Evolutionary conservation across 257 asterid genomes (phyloP).

Genomic region (Paraleonurus japonicus): DNA sequence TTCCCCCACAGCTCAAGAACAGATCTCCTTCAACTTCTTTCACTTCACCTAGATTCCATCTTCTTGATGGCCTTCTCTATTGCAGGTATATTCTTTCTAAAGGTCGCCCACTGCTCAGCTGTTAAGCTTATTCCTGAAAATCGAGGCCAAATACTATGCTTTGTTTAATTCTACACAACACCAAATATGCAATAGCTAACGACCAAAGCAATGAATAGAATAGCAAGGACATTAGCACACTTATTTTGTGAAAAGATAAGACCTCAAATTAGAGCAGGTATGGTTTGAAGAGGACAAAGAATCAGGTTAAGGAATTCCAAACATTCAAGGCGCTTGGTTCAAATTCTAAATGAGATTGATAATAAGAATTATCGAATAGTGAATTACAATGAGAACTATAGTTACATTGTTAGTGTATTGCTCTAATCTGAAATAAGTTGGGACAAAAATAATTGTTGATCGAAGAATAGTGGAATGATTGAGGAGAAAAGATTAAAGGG

Average conservation of each 20-base stretch:
- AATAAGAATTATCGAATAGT: no score
- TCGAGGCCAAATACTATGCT: not conserved
- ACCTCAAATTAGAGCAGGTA: not conserved
- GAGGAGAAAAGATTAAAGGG: no score
- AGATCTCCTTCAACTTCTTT: constrained; percentile 4
- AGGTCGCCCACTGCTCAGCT: constrained; percentile 74
- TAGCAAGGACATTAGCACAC: not conserved
- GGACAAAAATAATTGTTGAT: no score
- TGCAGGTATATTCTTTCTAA: constrained; percentile 66
- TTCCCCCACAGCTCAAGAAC: not conserved
- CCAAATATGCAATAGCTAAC: not conserved
- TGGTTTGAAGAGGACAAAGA: not conserved
- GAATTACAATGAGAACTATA: no score
- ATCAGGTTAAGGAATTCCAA: not conserved
- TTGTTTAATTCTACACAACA: not conserved
- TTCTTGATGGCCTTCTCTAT: constrained; percentile 82
- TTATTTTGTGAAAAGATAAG: not conserved
- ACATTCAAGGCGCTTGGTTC: no score
- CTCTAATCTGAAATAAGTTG: no score
- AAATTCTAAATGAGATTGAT: no score
- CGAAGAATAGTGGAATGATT: no score
- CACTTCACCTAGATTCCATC: constrained; percentile 60
- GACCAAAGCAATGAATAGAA: not conserved
- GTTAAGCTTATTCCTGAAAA: constrained; percentile 87
- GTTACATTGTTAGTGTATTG: no score